Evolutionary conservation across 208 protist genomes (phyloP), one percentile per base, ranked within the genome.

Genomic region (Trypanosomatidae sp.): DNA sequence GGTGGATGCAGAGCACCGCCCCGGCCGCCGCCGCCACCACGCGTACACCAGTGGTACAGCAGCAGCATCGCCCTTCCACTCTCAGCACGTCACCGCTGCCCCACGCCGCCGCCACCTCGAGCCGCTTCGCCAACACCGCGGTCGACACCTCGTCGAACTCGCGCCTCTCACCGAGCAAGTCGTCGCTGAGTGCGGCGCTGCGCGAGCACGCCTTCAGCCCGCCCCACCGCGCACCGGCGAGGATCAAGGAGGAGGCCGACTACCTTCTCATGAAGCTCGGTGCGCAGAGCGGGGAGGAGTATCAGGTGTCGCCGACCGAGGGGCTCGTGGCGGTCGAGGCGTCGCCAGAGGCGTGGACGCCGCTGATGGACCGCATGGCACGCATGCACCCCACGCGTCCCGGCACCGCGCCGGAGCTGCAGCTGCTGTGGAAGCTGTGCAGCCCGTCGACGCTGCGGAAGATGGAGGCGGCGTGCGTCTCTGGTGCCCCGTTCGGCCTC

Each of bases 401-500:
- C 19, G 33, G 1, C 33, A 4, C 33, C 3, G 33, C 47, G 8
- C 43, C 7, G n/a, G 62, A 77, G 74, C 69, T 84, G 60, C 72
- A 86, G 53, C 66, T 86, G 28, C 71, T 92, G 65, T 93, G 85
- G 85, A 90, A 90, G 77, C 62, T 90, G 53, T 90, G 85, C 77
- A 85, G 83, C 39, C 81, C 85, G 0, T 55, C 74, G 50, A 86
- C 85, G 47, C 36, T 93, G 43, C 15, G 44, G 25, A 78, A 78
- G 52, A 79, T 93, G 49, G 77, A 81, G 44, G 56, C 77, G 58
- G 71, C 75, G 9, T 75, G 68, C 62, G 71, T 71, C 25, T 62
- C 74, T 3, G 80, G 80, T 9, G 73, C 66, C 3, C 50, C 76
- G 13, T 76, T 76, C 28, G 73, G 52, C 13, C 68, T 79, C 19